These are phyloP conservation scores for Niveomyces coronatus DNA, from an alignment of 2,329 filamentous ascomycete genomes.

Conservation along the genomic window DNA sequence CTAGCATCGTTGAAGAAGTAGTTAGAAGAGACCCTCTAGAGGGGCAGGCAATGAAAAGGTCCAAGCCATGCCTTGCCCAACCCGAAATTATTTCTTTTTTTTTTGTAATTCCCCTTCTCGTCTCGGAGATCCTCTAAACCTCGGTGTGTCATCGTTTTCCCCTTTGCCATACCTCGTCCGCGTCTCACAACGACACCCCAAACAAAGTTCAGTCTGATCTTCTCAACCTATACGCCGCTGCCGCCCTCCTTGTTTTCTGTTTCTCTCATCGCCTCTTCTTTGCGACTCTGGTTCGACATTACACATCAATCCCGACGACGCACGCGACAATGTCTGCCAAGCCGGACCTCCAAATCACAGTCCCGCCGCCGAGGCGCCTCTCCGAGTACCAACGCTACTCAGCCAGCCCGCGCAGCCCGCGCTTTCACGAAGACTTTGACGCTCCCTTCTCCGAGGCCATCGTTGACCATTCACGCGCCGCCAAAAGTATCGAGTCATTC, in stretches of 20 bases:
- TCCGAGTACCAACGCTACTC: conserved; percentile 13
- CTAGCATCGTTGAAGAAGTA: no score
- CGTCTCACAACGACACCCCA: neutral
- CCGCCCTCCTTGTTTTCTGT: neutral
- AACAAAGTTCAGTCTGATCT: no score
- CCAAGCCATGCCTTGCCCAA: no score
- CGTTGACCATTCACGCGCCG: conserved; percentile 21
- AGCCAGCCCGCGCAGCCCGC: conserved; percentile 18
- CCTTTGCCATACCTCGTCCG: neutral
- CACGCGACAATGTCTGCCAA: conserved; percentile 6
- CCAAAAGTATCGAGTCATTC: no score
- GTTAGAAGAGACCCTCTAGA: no score
- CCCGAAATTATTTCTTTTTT: no score
- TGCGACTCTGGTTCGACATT: no score
- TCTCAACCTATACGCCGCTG: neutral
- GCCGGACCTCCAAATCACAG: conserved; percentile 9
- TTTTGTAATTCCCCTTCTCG: no score
- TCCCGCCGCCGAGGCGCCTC: conserved; percentile 6
- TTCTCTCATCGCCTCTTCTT: neutral
- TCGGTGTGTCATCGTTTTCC: conserved; percentile 6
- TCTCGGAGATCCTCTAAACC: conserved; percentile 5
- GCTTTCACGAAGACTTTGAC: conserved; percentile 29
- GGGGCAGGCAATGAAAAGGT: no score
- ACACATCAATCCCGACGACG: no score
- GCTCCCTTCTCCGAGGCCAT: conserved; percentile 27